These are phyloP conservation scores for Trichopus zeylanicus DNA, from an alignment of 116 monocot genomes.

Conservation along the genomic window DNA sequence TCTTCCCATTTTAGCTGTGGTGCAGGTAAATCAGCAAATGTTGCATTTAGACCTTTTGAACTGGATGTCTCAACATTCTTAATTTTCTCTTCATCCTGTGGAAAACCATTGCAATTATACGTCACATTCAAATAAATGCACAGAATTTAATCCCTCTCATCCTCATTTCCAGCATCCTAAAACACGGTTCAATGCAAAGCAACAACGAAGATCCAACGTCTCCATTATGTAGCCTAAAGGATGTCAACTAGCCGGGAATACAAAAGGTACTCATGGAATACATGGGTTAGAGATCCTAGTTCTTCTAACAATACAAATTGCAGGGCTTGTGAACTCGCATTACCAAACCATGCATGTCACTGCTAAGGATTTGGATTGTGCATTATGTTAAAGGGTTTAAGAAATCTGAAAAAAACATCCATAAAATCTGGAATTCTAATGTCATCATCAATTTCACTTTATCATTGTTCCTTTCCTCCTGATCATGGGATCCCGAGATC, in stretches of 20 bases:
- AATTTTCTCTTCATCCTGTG: constrained; percentile 15
- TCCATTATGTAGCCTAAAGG: background rate
- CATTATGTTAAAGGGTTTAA: background rate
- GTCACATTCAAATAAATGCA: background rate
- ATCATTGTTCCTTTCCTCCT: background rate
- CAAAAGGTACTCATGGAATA: no score
- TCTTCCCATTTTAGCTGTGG: constrained; percentile 77
- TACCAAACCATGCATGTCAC: background rate
- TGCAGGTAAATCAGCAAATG: constrained; percentile 81
- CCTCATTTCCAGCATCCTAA: no score
- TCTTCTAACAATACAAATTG: background rate
- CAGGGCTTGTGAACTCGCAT: background rate
- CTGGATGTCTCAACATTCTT: constrained; percentile 3
- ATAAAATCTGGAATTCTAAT: no score
- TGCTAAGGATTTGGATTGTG: background rate
- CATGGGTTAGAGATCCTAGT: background rate
- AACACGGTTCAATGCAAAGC: no score
- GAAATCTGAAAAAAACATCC: background rate
- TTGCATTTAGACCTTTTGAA: constrained; percentile 40
- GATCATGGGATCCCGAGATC: no score
- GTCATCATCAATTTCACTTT: no score
- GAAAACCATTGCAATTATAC: background rate
- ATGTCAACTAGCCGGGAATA: background rate
- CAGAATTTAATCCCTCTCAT: no score
- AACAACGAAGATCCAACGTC: no score